Evolutionary conservation across 2,329 filamentous ascomycete species (phyloP), one percentile per base, ranked within the genome.

Genomic region (Colletotrichum abscissum): DNA sequence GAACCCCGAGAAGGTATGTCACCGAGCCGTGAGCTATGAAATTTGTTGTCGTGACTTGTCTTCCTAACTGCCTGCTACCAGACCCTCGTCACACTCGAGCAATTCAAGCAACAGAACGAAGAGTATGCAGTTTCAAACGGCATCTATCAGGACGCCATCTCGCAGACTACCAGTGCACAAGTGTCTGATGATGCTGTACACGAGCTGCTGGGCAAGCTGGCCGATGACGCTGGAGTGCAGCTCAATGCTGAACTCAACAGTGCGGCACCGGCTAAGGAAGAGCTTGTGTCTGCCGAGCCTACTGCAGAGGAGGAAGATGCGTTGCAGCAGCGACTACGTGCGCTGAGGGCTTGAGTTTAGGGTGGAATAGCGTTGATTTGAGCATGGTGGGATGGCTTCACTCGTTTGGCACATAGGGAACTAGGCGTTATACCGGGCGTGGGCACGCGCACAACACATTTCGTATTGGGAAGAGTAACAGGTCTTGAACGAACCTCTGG

Each of bases 81-180:
- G 85, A 91, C 89, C 67, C 88, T 91, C 76, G 82, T 88, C 62
- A 90, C 89, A 8, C 86, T 91, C 76, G 89, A 91, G 78, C 88
- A 90, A 78, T 90, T 89, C 85, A 88, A 88, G 80, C 83, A 86
- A 75, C 89, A 91, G 78, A 91, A 90, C 82, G 89, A 91, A 80
- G 89, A 91, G 78, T 91, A 91, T 81, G 88, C 88, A 81, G 89
- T 91, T 84, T 88, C 86, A 80, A 91, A 90, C 81, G 88, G 92
- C 77, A 95, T 95, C 83, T 97, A 97, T 83, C 94, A 96, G 82
- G 95, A 95, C 79, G 94, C 94, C 73, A 96, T 95, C 75, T 91
- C 90, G 26, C 92, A 93, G 74, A 93, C 93, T 49, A 97, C 95
- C 1, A 81, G 94, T 83, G 78, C 92, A 86, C 81, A 94, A 87